phyloP scores from a whole-genome alignment of 1,284 basidiomycete species.

The Microbotryomycetes sp. region DNA sequence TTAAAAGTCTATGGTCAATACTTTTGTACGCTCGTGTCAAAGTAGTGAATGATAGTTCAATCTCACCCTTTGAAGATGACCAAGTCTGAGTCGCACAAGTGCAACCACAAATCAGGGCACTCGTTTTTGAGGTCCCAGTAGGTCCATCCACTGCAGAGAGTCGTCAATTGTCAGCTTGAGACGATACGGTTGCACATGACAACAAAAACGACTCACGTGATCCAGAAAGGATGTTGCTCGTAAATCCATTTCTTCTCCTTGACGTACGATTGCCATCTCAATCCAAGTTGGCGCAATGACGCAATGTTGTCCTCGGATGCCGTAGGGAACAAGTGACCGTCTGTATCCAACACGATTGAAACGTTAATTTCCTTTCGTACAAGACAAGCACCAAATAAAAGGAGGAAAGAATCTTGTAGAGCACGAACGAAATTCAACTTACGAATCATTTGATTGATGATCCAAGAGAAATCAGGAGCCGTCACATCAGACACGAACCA shows the following conservation, averaged over 20 bases:
- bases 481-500: constrained; percentile 99
- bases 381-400: not conserved
- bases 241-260: constrained; percentile 90
- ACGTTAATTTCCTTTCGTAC: not conserved
- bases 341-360: constrained; percentile 69
- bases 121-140: constrained; percentile 71
- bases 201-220: constrained; percentile 44
- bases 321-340: constrained; percentile 79
- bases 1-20: constrained; percentile 4
- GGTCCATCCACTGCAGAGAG: constrained; percentile 26
- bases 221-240: constrained; percentile 93
- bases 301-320: constrained; percentile 72
- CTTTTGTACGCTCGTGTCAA: too few relatives aligned
- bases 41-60: too few relatives aligned
- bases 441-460: constrained; percentile 43
- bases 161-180: constrained; percentile 16
- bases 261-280: constrained; percentile 94
- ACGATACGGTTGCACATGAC: not conserved
- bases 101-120: constrained; percentile 80
- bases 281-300: constrained; percentile 70
- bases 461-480: constrained; percentile 92
- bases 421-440: constrained; percentile 37
- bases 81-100: constrained; percentile 81
- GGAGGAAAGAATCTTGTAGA: not conserved
- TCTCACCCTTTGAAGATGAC: constrained; percentile 85